Evolutionary conservation across 202 grass and related monocot species (phyloP).

Genomic region (Digitaria exilis): DNA sequence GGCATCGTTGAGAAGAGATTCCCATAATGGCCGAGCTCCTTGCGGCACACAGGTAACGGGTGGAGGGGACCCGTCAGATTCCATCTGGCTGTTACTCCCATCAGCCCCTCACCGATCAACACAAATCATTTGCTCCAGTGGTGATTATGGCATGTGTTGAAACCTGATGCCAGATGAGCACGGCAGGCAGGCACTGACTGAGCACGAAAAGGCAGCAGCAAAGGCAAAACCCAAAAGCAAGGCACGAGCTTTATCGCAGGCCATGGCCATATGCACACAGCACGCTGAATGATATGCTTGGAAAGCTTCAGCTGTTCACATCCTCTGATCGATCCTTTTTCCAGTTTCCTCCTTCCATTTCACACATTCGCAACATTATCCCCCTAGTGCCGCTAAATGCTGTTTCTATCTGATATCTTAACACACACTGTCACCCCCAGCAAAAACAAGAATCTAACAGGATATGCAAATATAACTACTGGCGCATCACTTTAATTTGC

Average conservation of each 20-base stretch:
- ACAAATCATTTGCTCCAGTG: conserved; percentile 29
- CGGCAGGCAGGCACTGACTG: background rate
- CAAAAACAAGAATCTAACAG: conserved; percentile 31
- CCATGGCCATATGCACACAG: conserved; percentile 29
- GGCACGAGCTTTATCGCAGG: conserved; percentile 34
- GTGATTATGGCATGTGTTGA: conserved; percentile 44
- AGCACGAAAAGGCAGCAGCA: background rate
- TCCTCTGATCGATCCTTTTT: background rate
- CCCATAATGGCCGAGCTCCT: conserved; percentile 12
- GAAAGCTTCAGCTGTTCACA: conserved; percentile 31
- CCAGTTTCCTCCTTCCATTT: background rate
- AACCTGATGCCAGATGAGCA: conserved; percentile 11
- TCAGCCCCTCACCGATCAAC: background rate
- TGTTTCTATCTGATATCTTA: background rate
- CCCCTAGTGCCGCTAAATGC: background rate
- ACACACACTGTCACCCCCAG: background rate
- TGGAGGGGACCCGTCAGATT: conserved; percentile 51
- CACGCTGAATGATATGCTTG: conserved; percentile 60
- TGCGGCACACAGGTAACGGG: conserved; percentile 2
- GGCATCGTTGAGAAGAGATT: conserved; percentile 29
- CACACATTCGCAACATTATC: background rate
- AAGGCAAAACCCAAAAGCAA: conserved; percentile 32
- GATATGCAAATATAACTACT: background rate
- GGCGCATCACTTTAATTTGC: conserved; percentile 1
- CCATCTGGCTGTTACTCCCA: background rate